phyloP scores from a whole-genome alignment of 106 monocot species.

The Posidonia australis region DNA sequence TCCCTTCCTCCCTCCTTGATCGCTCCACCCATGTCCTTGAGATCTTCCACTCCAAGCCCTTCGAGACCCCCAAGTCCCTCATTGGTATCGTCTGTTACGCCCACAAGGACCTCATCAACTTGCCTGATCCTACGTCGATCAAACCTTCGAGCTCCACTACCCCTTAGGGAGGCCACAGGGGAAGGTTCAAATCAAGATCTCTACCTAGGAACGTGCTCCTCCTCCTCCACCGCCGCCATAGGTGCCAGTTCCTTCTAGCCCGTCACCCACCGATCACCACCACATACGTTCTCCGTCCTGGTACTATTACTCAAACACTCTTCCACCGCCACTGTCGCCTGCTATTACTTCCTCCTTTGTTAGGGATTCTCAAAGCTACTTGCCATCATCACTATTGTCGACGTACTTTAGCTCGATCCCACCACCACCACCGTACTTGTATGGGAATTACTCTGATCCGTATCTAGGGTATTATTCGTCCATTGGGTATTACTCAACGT shows the following conservation, averaged over 20 bases:
- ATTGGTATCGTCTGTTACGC: conserved; percentile 34
- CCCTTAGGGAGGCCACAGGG: conserved; percentile 92
- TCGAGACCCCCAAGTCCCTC: too few relatives aligned
- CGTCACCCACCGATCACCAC: not conserved
- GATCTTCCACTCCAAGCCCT: too few relatives aligned
- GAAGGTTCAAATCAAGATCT: conserved; percentile 63
- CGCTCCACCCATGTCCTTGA: too few relatives aligned
- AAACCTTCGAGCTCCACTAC: conserved; percentile 55
- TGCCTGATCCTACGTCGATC: not conserved
- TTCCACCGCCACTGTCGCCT: conserved; percentile 2
- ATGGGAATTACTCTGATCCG: conserved; percentile 38
- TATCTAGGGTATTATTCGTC: conserved; percentile 18
- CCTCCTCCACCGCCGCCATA: conserved; percentile 17
- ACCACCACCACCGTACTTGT: conserved; percentile 13
- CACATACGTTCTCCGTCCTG: conserved; percentile 12
- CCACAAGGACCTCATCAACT: conserved; percentile 37
- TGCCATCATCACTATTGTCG: conserved; percentile 8
- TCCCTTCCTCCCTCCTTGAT: too few relatives aligned
- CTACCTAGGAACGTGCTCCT: conserved; percentile 39
- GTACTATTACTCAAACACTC: conserved; percentile 27
- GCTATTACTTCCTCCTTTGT: too few relatives aligned
- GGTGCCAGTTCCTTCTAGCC: not conserved
- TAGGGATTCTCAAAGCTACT: not conserved
- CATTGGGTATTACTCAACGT: conserved; percentile 23
- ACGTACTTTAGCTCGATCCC: not conserved